Percentiles rank a stretch among this genome's conserved stretches.
Evolutionary conservation across 768 basidiomycete genomes (phyloP).

Genomic region (Tremella fuciformis): DNA sequence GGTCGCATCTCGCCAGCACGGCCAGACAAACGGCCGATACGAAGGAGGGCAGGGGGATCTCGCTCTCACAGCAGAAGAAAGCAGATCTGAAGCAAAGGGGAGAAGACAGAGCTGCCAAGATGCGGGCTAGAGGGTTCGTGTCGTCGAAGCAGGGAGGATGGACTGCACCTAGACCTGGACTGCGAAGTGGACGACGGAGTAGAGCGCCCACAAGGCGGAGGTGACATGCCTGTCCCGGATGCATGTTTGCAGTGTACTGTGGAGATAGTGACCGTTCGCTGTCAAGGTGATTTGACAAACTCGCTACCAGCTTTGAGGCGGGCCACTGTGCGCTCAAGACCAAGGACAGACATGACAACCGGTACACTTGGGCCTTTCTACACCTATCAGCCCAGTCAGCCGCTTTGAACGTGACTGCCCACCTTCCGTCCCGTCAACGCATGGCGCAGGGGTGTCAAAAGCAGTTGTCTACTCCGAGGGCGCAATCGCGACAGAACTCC

Average conservation of each 20-base stretch:
- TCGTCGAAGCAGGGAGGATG: no score
- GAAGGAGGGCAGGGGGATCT: neutral
- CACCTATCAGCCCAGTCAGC: neutral
- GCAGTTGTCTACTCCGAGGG: constrained; percentile 53
- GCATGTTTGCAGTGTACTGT: no score
- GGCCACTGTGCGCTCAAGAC: constrained; percentile 36
- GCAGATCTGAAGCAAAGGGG: neutral
- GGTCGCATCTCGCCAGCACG: neutral
- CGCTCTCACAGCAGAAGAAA: constrained; percentile 9
- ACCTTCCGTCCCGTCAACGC: constrained; percentile 83
- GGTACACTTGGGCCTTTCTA: constrained; percentile 57
- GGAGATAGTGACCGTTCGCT: no score
- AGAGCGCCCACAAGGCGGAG: no score
- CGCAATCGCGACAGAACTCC: constrained; percentile 14
- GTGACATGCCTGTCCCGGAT: no score
- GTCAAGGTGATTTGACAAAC: constrained; percentile 15
- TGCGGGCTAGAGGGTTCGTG: no score
- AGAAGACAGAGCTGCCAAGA: neutral
- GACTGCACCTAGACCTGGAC: constrained; percentile 7
- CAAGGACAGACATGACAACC: constrained; percentile 54
- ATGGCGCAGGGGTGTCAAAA: constrained; percentile 72
- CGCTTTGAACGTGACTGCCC: constrained; percentile 24
- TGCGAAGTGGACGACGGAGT: neutral
- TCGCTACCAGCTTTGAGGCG: constrained; percentile 28
- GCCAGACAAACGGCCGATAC: neutral